Evolutionary conservation across 257 asterid genomes (phyloP), one percentile per base, ranked within the genome.

Genomic region (Solanum habrochaites): DNA sequence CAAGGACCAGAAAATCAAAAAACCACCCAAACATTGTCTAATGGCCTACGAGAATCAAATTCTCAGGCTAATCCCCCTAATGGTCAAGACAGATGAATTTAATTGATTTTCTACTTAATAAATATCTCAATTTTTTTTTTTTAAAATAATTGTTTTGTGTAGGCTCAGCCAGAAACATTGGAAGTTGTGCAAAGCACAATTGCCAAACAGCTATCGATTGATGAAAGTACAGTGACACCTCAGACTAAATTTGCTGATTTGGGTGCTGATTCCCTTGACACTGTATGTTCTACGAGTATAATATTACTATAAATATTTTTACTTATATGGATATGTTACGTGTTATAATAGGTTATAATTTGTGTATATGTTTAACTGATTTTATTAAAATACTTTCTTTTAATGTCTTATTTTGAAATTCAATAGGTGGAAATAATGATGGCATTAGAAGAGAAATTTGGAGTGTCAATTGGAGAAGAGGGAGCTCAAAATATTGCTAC

Each of bases 231-330:
- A 21, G 94, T 93, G 82, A 74, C 90, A 49, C 90, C 83, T 4
- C 85, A 90, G 27, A 91, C 94, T 15, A 93, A 91, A 67, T 92
- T 93, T 85, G 89, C 86, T 2, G 94, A 93, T 15, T 77, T 93
- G 82, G 96, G 96, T 42, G 96, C 93, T 7, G 94, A 93, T 88
- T 93, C 96, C 0, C 80, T 92, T 83, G 94, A 93, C 91, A 93
- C 94, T 58, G 96, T 84, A 87, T 4, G 89, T 29, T 13, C 45
- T 16, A 31, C 78, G 18, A 27, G 21, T 67, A 67, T 67, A 69
- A 23, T 69, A 15, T 2, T 13, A 31, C 3, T 40, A 5, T 6
- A 52, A 6, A 40, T n/a, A 7, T 6, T 80, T 80, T 49, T 80
- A 39, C 7, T 62, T 62, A 62, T 11, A 45, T 45, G 11, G 21